Percentiles rank a stretch among this genome's conserved stretches.
Evolutionary conservation across 2,329 filamentous ascomycete genomes (phyloP).

Genomic region (Zymoseptoria pseudotritici): DNA sequence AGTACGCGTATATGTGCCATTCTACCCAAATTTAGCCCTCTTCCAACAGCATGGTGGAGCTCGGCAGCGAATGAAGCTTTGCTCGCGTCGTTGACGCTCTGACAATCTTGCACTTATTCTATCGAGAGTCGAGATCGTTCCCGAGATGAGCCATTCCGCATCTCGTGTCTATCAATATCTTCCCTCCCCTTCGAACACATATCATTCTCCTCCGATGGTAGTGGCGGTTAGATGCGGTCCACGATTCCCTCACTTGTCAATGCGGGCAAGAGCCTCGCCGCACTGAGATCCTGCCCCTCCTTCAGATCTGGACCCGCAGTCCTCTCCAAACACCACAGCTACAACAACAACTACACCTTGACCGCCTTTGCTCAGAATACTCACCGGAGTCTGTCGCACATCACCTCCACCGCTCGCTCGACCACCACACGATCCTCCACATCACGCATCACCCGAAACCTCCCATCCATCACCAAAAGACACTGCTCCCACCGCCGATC

Average conservation of each 20-base stretch:
- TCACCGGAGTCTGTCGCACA: not conserved
- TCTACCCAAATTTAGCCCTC: not conserved
- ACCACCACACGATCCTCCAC: conserved; percentile 1
- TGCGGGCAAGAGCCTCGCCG: not conserved
- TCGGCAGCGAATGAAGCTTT: not conserved
- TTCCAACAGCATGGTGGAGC: not conserved
- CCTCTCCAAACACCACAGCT: not conserved
- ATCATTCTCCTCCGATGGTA: not conserved
- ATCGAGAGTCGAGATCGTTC: not conserved
- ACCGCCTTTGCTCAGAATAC: not conserved
- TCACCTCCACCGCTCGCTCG: not conserved
- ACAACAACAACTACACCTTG: conserved; percentile 2
- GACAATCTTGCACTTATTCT: not conserved
- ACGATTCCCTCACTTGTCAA: not conserved
- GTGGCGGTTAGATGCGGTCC: not conserved
- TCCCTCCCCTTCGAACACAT: not conserved
- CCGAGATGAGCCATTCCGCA: not conserved
- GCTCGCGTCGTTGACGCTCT: not conserved
- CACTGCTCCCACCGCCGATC: conserved; percentile 68
- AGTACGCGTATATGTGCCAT: too few relatives aligned
- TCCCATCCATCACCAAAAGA: conserved; percentile 30
- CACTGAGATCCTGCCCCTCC: conserved; percentile 1
- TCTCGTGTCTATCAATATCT: not conserved
- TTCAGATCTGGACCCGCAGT: conserved; percentile 1
- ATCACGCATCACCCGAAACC: conserved; percentile 1